Base-by-base conservation (phyloP, 768 basidiomycete genomes). In the Lactifluus rugatus region DNA sequence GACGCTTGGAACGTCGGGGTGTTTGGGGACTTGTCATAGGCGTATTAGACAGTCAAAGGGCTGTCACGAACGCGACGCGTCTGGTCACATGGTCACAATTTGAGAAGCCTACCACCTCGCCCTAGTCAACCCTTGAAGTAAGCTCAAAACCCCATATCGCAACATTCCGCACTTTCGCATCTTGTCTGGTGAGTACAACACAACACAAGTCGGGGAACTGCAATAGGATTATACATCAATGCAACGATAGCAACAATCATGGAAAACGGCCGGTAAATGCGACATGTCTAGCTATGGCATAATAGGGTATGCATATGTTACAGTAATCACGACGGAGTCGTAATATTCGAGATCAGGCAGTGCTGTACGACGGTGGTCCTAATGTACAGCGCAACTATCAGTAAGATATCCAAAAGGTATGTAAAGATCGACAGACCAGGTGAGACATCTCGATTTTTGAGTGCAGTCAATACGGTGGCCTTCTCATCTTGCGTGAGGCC, bases 401-500 rank as follows among this genome's bases (percentile, higher is more conserved):
- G 49, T 14, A 52, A 34, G 23, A 31, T 26, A 26, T n/a, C 4
- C n/a, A 34, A 36, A 8, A 26, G 19, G 9, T 16, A 14, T n/a
- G 13, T 11, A 50, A 34, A 8, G 23, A 45, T 37, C 31, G 41
- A 76, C 79, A 48, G 66, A 87, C 86, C 84, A 69, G 81, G 75
- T 23, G 81, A 79, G 45, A 80, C 79, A 51, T 75, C 68, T 7
- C 78, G 66, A 64, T 72, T 81, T 67, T 86, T 85, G 51, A 92
- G 77, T 39, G 81, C 80, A 42, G 72, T 70, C 37, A 84, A 76
- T 60, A 93, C 67, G 0, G 77, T 71, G 11, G 78, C 72, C 69
- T 81, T 83, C 64, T 93, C 90, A 25, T 91, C 91, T 23, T 81
- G 79, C 0, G 81, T 79, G 58, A 94, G 76, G 37, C 77, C 78